These are phyloP conservation scores for Diplocarpon mali DNA, from an alignment of 2,329 filamentous ascomycete genomes.

Conservation along the genomic window DNA sequence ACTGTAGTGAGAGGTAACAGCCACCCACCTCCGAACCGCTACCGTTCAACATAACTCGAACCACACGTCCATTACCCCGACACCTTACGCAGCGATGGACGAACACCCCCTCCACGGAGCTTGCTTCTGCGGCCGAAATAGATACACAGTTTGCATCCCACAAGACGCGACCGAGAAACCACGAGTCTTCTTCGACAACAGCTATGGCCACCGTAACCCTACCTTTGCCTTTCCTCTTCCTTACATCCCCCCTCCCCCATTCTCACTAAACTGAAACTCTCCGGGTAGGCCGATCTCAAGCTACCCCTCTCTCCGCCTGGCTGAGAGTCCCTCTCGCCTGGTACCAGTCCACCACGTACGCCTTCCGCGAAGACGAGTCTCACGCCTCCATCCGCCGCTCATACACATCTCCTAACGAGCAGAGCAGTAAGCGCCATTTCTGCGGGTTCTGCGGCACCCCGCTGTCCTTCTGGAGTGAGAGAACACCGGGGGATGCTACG, in stretches of 20 bases:
- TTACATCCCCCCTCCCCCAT: not conserved
- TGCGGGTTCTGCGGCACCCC: slow-evolving; percentile 89
- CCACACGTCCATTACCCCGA: not conserved
- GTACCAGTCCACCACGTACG: slow-evolving; percentile 66
- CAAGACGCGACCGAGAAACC: slow-evolving; percentile 42
- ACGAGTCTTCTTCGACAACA: slow-evolving; percentile 52
- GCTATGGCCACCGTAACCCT: slow-evolving; percentile 51
- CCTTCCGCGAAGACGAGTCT: slow-evolving; percentile 71
- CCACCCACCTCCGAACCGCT: too few species aligned
- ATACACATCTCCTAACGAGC: slow-evolving; percentile 49
- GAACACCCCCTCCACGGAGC: slow-evolving; percentile 54
- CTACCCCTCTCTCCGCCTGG: slow-evolving; percentile 66
- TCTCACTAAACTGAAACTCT: not conserved
- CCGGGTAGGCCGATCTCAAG: slow-evolving; percentile 51
- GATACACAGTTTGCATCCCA: slow-evolving; percentile 66
- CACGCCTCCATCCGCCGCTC: slow-evolving; percentile 53
- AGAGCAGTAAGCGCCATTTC: slow-evolving; percentile 58
- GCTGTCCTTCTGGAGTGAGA: slow-evolving; percentile 73
- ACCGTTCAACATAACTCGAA: not conserved
- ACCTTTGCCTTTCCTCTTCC: not conserved
- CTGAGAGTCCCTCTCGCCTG: slow-evolving; percentile 71
- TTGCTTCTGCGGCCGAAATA: slow-evolving; percentile 78
- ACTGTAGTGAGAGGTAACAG: too few species aligned
- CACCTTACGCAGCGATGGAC: not conserved
- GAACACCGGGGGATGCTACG: slow-evolving; percentile 57